Evolutionary conservation across 768 basidiomycete species (phyloP).

Genomic region (Coprinopsis strossmayeri): DNA sequence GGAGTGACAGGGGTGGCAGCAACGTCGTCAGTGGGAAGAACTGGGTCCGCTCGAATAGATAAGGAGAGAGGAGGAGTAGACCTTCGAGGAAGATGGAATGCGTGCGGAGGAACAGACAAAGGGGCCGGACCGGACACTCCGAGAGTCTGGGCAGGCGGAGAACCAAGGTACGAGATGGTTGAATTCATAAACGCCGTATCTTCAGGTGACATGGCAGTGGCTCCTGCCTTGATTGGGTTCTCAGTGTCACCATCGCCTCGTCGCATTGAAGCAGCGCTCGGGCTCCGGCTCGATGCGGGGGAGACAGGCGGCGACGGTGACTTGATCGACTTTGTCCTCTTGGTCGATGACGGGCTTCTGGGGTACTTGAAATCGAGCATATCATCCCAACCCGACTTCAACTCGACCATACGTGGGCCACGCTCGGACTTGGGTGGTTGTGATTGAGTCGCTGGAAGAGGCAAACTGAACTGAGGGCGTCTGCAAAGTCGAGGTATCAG

Average conservation of each 20-base stretch:
- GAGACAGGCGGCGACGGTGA: conserved; percentile 15
- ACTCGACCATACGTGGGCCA: conserved; percentile 25
- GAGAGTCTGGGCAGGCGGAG: conserved; percentile 34
- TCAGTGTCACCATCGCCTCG: neutral
- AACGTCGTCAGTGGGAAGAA: conserved; percentile 1
- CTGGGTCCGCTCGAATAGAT: conserved; percentile 5
- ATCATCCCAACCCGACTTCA: conserved; percentile 48
- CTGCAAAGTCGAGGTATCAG: neutral
- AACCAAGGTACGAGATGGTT: conserved; percentile 38
- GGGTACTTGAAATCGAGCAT: conserved; percentile 30
- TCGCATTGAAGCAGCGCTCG: conserved; percentile 14
- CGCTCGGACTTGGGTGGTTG: conserved; percentile 11
- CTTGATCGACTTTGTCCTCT: conserved; percentile 14
- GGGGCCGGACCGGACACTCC: conserved; percentile 17
- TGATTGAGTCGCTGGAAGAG: conserved; percentile 12
- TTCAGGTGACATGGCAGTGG: conserved; percentile 16
- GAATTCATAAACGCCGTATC: conserved; percentile 37
- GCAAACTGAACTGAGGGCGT: neutral
- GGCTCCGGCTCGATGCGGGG: conserved; percentile 21
- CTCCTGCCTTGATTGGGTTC: neutral
- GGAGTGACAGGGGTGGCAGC: neutral
- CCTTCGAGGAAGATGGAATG: conserved; percentile 7
- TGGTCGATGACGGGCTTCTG: conserved; percentile 13
- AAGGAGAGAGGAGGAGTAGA: conserved; percentile 10
- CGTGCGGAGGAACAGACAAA: conserved; percentile 8